Conservation (phyloP, 2,329 filamentous ascomycete genomes). For the Orbilia oligospora region DNA sequence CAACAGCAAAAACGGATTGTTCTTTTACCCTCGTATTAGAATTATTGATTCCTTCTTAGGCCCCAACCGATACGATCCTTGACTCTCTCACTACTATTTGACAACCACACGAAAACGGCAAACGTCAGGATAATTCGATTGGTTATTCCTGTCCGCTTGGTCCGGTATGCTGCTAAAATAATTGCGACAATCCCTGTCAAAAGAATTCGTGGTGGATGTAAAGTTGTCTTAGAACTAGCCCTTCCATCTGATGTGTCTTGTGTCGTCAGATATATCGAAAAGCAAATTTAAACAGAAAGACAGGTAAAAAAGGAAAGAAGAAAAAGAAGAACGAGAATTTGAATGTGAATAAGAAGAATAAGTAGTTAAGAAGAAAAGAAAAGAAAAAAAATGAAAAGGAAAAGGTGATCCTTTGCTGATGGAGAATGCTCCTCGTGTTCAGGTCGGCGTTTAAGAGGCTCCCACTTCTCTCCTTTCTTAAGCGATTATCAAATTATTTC, state of each 20-base stretch:
- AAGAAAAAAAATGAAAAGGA: constrained; percentile 7
- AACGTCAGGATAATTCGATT: constrained; percentile 42
- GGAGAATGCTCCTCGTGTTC: constrained; percentile 12
- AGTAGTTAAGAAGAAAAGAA: not conserved
- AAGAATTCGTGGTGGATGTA: constrained; percentile 48
- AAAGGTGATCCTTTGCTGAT: constrained; percentile 16
- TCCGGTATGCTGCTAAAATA: constrained; percentile 57
- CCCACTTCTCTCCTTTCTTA: constrained; percentile 12
- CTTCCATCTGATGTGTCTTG: constrained; percentile 19
- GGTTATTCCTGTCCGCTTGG: constrained; percentile 38
- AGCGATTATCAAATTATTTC: constrained; percentile 24
- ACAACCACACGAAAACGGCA: constrained; percentile 48
- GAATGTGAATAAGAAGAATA: too few relatives aligned
- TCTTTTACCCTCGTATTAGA: constrained; percentile 44
- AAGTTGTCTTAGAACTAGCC: constrained; percentile 58
- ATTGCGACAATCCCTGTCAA: constrained; percentile 57
- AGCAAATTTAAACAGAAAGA: not conserved
- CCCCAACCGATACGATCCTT: constrained; percentile 57
- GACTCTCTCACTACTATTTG: constrained; percentile 48
- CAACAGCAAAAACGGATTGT: constrained; percentile 34
- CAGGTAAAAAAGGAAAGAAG: not conserved
- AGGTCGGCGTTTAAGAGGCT: constrained; percentile 36
- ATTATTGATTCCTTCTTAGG: constrained; percentile 48
- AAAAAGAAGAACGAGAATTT: not conserved
- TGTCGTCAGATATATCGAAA: constrained; percentile 32